Base-by-base conservation (phyloP, 495 filamentous ascomycete species). In the Venustampulla echinocandica region DNA sequence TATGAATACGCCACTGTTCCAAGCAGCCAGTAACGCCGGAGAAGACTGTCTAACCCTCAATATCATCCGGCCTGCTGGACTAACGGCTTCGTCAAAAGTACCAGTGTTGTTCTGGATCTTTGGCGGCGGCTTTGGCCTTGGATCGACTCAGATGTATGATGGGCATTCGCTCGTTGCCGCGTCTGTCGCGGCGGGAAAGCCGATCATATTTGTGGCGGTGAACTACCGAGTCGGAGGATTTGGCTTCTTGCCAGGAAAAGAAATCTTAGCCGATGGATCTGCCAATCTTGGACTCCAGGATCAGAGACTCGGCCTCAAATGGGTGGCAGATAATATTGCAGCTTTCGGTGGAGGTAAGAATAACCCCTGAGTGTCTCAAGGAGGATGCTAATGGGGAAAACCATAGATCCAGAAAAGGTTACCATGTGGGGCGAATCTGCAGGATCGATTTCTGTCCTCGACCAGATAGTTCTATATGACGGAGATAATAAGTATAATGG, bases 81-180 rank as follows among this genome's bases (percentile, higher is more conserved):
- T 63, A 20, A 63, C 46, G 19, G 44, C 55, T 0, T 55, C 56
- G 2, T 54, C 67, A 4, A 68, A 69, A 11, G 59, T 85, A 1
- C 82, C 82, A 0, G 75, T 85, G 15, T 62, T 80, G 34, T 67
- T 82, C 6, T 85, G 79, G 77, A 84, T 87, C 30, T 81, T 74
- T 54, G 81, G 80, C 23, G 81, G 82, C 18, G 76, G 70, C 1
- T 84, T 82, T 52, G 75, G 82, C 54, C 57, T 77, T 3, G 82
- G 82, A 2, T 72, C 71, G 0, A 76, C 72, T 2, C 47, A 53
- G 19, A 69, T 67, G 61, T 76, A 77, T 46, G 68, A 81, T 54
- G 81, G 69, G 3, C 59, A 69, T 1, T 59, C 59, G 5, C 53
- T 85, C 6, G 64, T 87, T 0, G 42, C 56, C 1, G 67, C 67